phyloP scores from a whole-genome alignment of 257 asterid species.

The Solanum acaule region DNA sequence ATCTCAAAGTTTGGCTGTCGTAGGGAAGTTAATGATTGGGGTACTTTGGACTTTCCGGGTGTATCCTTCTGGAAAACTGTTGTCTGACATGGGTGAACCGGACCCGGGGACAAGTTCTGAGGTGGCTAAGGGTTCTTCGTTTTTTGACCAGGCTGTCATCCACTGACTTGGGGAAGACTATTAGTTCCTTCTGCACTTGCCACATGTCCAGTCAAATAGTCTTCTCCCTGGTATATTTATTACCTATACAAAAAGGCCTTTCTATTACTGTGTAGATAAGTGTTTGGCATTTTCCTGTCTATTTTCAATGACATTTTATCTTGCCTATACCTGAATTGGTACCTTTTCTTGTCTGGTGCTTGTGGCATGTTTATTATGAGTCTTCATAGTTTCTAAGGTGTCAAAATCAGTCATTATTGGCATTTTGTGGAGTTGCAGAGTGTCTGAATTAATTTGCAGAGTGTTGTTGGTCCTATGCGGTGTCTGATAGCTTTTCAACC shows the following conservation, averaged over 20 bases:
- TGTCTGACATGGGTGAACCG: background rate
- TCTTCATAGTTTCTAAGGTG: background rate
- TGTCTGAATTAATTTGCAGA: background rate
- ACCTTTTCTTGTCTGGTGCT: background rate
- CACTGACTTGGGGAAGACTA: background rate
- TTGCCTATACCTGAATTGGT: background rate
- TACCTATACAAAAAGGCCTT: background rate
- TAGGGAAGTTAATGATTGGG: background rate
- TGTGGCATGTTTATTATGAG: background rate
- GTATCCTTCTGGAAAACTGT: background rate
- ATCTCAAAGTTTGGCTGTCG: background rate
- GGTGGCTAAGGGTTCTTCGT: background rate
- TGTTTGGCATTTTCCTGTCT: background rate
- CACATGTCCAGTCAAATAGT: background rate
- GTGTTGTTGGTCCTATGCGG: background rate
- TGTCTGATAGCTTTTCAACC: background rate
- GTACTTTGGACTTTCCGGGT: background rate
- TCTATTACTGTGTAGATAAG: background rate
- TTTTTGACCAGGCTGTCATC: background rate
- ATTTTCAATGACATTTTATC: background rate
- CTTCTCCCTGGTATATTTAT: background rate
- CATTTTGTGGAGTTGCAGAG: background rate
- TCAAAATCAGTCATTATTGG: background rate
- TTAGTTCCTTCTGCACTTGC: background rate
- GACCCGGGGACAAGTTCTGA: background rate